phyloP scores from a whole-genome alignment of 2,329 filamentous ascomycete species.

The Colletotrichum tropicale region DNA sequence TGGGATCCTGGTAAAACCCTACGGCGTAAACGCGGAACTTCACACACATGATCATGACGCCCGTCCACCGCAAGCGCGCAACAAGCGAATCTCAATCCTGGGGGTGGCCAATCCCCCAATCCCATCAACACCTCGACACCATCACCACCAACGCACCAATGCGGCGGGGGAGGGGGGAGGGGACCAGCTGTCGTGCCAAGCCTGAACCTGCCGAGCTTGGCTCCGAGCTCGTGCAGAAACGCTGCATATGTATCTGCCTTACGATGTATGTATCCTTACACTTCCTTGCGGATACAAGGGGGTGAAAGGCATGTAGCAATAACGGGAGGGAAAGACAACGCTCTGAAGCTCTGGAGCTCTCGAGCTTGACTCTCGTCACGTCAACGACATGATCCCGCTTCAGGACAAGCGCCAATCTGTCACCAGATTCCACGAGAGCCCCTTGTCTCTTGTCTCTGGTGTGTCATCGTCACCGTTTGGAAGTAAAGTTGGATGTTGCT shows the following conservation, averaged over 20 bases:
- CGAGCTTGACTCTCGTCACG: neutral
- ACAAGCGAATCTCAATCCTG: neutral
- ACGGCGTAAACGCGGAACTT: neutral
- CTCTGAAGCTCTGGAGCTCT: neutral
- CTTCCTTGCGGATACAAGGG: neutral
- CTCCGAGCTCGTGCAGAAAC: slow-evolving; percentile 16
- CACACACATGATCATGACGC: neutral
- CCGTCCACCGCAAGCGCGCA: neutral
- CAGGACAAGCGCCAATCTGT: slow-evolving; percentile 2
- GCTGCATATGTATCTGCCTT: slow-evolving; percentile 1
- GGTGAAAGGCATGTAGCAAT: neutral
- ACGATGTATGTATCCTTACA: neutral
- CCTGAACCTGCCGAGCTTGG: slow-evolving; percentile 18
- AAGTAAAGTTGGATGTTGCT: neutral
- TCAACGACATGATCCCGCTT: neutral
- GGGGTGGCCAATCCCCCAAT: neutral
- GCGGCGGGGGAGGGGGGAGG: neutral
- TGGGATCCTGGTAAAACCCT: neutral
- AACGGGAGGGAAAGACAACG: neutral
- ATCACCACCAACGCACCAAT: neutral
- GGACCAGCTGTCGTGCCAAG: slow-evolving; percentile 10
- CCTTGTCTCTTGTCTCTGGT: neutral
- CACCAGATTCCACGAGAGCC: neutral
- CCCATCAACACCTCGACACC: neutral
- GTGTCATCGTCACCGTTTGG: neutral